These are phyloP conservation scores for Phytopythium chamaehyphon DNA, from an alignment of 352 stramenopile genomes.

Conservation along the genomic window DNA sequence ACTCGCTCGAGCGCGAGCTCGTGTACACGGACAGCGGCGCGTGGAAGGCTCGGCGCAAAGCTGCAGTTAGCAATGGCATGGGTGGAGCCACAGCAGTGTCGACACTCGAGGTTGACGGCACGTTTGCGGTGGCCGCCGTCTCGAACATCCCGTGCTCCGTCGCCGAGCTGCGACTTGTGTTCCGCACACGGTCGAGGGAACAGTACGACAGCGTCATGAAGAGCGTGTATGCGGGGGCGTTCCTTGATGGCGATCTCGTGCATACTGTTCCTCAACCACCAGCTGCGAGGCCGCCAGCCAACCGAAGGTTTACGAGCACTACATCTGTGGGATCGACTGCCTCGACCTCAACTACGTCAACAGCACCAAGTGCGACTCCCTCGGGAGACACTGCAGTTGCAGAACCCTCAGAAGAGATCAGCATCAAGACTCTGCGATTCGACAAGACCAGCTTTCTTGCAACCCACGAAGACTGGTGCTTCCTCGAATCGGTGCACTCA, in stretches of 20 bases:
- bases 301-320: constrained; percentile 2
- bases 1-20: constrained; percentile 28
- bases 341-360: background rate
- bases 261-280: constrained; percentile 12
- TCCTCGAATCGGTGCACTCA: constrained; percentile 30
- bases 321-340: background rate
- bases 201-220: constrained; percentile 31
- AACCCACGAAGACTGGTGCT: constrained; percentile 36
- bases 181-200: constrained; percentile 19
- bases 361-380: no score
- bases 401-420: constrained; percentile 15
- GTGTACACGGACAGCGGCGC: constrained; percentile 17
- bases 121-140: constrained; percentile 30
- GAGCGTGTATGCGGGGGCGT: constrained; percentile 25
- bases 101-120: constrained; percentile 17
- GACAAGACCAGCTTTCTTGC: constrained; percentile 28
- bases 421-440: constrained; percentile 33
- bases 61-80: constrained; percentile 9
- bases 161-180: constrained; percentile 35
- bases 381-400: background rate
- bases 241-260: constrained; percentile 31
- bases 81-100: constrained; percentile 14
- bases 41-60: constrained; percentile 28
- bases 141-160: constrained; percentile 25
- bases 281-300: background rate